phyloP scores from a whole-genome alignment of 2,329 filamentous ascomycete genomes.

The Thielaviopsis populi region DNA sequence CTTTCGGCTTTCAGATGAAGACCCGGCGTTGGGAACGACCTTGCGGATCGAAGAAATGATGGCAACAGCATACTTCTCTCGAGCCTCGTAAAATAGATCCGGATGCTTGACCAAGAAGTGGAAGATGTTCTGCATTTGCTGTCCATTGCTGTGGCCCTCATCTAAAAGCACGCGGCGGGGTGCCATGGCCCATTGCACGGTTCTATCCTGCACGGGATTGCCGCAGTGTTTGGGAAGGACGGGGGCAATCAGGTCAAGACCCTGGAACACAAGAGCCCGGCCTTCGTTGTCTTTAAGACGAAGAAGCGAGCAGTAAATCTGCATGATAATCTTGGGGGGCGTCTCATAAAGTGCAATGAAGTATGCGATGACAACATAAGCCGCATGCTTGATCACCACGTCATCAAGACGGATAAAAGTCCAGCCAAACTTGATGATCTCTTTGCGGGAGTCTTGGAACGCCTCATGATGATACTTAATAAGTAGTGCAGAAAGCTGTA shows the following conservation, averaged over 20 bases:
- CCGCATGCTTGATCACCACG: constrained; percentile 96
- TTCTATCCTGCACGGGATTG: constrained; percentile 49
- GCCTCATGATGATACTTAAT: constrained; percentile 88
- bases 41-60: constrained; percentile 84
- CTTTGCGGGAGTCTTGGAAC: constrained; percentile 82
- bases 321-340: constrained; percentile 84
- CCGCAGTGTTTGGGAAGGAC: constrained; percentile 76
- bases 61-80: constrained; percentile 77
- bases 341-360: constrained; percentile 97
- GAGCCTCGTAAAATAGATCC: constrained; percentile 83
- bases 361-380: constrained; percentile 92
- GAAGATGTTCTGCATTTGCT: constrained; percentile 95
- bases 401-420: constrained; percentile 97
- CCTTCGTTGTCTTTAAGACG: constrained; percentile 94
- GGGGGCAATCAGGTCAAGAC: constrained; percentile 85
- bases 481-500: constrained; percentile 86
- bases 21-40: constrained; percentile 66
- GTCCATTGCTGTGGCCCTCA: constrained; percentile 73
- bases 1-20: constrained; percentile 83
- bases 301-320: constrained; percentile 83
- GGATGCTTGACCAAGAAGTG: constrained; percentile 89
- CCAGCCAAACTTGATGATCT: constrained; percentile 99
- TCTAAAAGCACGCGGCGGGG: constrained; percentile 84
- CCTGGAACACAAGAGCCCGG: constrained; percentile 79
- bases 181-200: constrained; percentile 76